Evolutionary conservation across 805 yeast species (phyloP), one percentile per base, ranked within the genome.

Genomic region (Wickerhamiella kazuoi): DNA sequence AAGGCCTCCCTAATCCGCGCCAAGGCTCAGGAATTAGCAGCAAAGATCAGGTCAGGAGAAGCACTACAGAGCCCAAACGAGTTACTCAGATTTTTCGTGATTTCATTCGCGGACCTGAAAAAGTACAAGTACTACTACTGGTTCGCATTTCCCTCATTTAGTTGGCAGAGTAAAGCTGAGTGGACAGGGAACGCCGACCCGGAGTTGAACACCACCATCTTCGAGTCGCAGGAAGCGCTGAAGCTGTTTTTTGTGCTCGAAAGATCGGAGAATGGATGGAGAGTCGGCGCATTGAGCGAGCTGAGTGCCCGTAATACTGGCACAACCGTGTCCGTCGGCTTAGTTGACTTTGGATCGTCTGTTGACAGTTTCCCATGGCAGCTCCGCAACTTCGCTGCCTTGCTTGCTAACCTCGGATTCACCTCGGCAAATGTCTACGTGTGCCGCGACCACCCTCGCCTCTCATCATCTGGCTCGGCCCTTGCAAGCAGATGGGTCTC

Each of bases 51-150:
- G 9, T 55, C 62, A 14, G 59, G 59, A 21, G 46, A 55, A 0
- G 57, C 62, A 3, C 46, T 68, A 2, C 35, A 47, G 1, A 52
- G 66, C 36, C 74, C 77, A 0, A 49, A 62, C 0, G 20, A 57
- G 4, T 53, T 75, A 21, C 49, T 61, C 13, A 47, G 53, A 7
- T 74, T 77, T 46, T 57, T 60, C 3, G 48, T 80, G 1, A 60
- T 86, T 21, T 67, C 84, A 32, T 90, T 76, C 59, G 79, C 93
- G 1, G 98, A 90, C 56, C 67, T 90, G 53, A 90, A 90, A 56
- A 82, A 79, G 59, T 86, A 79, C 62, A 75, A 70, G 51, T 87
- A 79, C 53, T 79, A 71, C 51, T 86, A 90, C 58, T 93, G 99
- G 98, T 69, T 81, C 46, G 78, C 82, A 14, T 74, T 73, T 45